Base-by-base conservation (phyloP, 371 early-diverging fungal species). In the Rhizopus sp. region DNA sequence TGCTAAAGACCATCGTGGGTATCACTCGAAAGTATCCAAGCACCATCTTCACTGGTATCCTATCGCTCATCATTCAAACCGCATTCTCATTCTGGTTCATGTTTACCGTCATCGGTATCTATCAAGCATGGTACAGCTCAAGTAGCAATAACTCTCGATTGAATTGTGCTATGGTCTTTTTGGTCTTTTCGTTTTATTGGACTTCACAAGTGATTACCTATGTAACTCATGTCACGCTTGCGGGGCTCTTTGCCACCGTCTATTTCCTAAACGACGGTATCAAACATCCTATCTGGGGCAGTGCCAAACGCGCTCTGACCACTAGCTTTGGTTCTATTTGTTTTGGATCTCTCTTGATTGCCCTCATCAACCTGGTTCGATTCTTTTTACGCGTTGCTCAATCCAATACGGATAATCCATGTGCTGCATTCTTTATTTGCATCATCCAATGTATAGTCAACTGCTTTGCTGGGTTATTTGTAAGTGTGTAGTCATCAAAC, bases 271-370 rank as follows among this genome's bases (percentile, higher is more conserved):
- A 88, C 31, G 86, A 90, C 40, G 77, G 89, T 3, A 75, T 81
- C 2, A 72, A 83, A 8, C 68, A 80, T 51, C 88, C 91, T 51
- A 86, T 88, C 5, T 75, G 88, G 44, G 78, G 81, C 32, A 88
- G 92, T 15, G 73, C 89, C 10, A 88, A 87, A 51, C 88, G 98
- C 17, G 96, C 97, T 8, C 53, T 89, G 37, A 94, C 96, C 4
- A 93, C 93, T 10, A 91, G 93, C 6, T 94, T 98, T 70, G 99
- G 99, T 41, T 87, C 91, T 33, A 87, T 95, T 62, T 96, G 97
- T 63, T 97, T 93, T 73, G 99, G 99, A 8, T 87, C 91, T 13
- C 79, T 97, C 29, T 63, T 97, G 7, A 91, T 97, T 59, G 95
- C 97, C 3, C n/a, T 94, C 8, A 64, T 97, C 48, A 92, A 93